phyloP scores from a whole-genome alignment of 805 yeast genomes.

The Hyphopichia homilentoma region DNA sequence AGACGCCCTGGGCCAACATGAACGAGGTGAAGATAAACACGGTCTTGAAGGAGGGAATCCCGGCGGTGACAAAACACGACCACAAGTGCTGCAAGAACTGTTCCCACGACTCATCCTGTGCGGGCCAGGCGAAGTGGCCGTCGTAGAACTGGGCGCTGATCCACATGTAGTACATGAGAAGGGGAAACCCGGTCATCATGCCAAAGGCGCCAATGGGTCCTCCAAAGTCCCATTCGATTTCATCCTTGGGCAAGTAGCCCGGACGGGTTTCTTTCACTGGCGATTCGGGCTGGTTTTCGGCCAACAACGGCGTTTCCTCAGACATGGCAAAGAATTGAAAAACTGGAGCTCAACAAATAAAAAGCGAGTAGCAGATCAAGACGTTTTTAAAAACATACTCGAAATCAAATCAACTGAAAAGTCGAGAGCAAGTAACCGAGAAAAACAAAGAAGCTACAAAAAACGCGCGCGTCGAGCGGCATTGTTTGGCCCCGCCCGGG shows the following conservation, averaged over 20 bases:
- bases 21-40: slow-evolving; percentile 73
- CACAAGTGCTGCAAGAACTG: slow-evolving; percentile 46
- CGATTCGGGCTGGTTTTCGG: background rate
- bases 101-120: slow-evolving; percentile 48
- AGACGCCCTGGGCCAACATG: slow-evolving; percentile 61
- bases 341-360: background rate
- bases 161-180: slow-evolving; percentile 97
- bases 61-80: slow-evolving; percentile 46
- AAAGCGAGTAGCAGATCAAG: too few relatives aligned
- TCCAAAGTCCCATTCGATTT: slow-evolving; percentile 85
- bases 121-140: slow-evolving; percentile 72
- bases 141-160: slow-evolving; percentile 76
- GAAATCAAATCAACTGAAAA: too few relatives aligned
- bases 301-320: slow-evolving; percentile 1
- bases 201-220: slow-evolving; percentile 87
- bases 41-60: slow-evolving; percentile 55
- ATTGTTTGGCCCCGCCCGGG: too few relatives aligned
- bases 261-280: slow-evolving; percentile 4
- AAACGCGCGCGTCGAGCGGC: too few relatives aligned
- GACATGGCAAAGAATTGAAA: background rate
- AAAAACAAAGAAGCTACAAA: too few relatives aligned
- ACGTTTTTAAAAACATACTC: too few relatives aligned
- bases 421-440: too few relatives aligned
- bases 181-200: slow-evolving; percentile 91
- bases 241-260: slow-evolving; percentile 39